A percentile compares a stretch with the other conserved stretches of the same genome.
Conservation (phyloP, 345 rosid species). For the Triadica sebifera region DNA sequence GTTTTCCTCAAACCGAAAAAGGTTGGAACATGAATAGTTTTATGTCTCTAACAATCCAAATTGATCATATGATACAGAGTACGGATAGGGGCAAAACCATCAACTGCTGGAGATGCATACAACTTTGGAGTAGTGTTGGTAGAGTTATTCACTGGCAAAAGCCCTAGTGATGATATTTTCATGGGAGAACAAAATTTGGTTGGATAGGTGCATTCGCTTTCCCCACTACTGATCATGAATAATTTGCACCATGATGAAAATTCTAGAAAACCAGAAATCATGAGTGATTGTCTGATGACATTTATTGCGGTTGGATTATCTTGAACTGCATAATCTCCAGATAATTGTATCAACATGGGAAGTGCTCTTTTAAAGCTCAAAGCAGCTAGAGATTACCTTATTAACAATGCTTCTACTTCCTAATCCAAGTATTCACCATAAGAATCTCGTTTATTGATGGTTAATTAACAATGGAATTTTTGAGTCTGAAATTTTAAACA, state of each 20-base stretch:
- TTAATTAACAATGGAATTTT: no score
- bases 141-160: conserved; percentile 42
- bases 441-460: no score
- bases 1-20: no score
- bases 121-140: conserved; percentile 43
- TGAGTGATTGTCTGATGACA: conserved; percentile 28
- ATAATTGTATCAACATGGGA: conserved; percentile 36
- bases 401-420: neutral
- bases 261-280: neutral
- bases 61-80: conserved; percentile 34
- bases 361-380: conserved; percentile 36
- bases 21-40: no score
- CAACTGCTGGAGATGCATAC: conserved; percentile 51
- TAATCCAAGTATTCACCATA: no score
- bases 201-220: conserved; percentile 37
- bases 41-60: neutral
- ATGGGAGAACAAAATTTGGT: conserved; percentile 33
- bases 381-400: conserved; percentile 17
- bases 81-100: conserved; percentile 47
- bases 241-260: neutral
- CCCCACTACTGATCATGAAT: neutral
- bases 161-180: conserved; percentile 41
- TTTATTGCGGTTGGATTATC: conserved; percentile 41
- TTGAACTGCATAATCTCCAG: conserved; percentile 36
- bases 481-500: no score